Percentiles rank a stretch among this genome's conserved stretches.
These are phyloP conservation scores for Eragrostis tef DNA, from an alignment of 202 grass and related monocot genomes.

Conservation along the genomic window DNA sequence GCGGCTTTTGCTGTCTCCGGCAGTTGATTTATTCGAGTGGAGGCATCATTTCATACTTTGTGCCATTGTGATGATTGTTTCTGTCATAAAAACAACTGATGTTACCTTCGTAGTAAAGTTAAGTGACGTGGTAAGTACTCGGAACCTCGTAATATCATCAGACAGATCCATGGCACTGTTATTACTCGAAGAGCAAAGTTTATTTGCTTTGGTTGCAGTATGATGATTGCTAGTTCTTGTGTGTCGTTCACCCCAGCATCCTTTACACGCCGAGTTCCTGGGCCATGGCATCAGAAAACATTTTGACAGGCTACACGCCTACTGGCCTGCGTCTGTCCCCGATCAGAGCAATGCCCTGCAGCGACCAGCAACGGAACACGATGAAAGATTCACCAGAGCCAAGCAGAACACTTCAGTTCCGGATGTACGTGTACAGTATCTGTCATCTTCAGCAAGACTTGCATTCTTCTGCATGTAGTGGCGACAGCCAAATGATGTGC, in stretches of 20 bases:
- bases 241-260: neutral
- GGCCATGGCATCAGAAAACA: neutral
- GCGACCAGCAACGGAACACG: neutral
- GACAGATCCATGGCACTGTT: neutral
- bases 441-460: neutral
- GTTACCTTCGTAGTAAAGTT: neutral
- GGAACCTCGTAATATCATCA: neutral
- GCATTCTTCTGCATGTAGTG: neutral
- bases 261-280: neutral
- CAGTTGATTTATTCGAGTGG: neutral
- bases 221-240: neutral
- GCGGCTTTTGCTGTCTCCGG: neutral
- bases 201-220: neutral
- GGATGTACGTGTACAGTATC: neutral
- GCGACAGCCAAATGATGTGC: constrained; percentile 26
- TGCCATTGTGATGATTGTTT: neutral
- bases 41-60: neutral
- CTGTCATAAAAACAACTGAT: too few species aligned
- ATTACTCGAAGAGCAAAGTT: too few species aligned
- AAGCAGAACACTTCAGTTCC: neutral
- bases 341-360: neutral
- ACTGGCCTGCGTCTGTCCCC: too few species aligned
- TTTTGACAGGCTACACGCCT: neutral
- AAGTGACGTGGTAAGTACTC: neutral
- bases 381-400: neutral